Evolutionary conservation across 1,284 basidiomycete genomes (phyloP).

Genomic region (Naganishia liquefaciens): DNA sequence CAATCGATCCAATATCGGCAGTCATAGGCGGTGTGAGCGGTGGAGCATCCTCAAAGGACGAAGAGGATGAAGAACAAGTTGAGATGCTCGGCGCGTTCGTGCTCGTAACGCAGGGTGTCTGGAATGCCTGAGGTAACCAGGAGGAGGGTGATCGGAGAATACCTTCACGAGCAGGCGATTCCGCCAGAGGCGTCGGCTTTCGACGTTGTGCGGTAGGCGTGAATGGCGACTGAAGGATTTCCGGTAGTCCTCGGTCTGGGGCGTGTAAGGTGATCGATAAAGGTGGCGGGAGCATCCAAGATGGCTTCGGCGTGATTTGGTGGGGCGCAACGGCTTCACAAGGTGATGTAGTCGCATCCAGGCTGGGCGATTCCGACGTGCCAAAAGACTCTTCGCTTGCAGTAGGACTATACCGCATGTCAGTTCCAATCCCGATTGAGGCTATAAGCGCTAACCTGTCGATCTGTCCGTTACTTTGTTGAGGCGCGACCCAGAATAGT

Average conservation of each 20-base stretch:
- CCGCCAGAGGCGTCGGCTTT: neutral
- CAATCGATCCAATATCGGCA: neutral
- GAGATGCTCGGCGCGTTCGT: conserved; percentile 3
- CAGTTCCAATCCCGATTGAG: neutral
- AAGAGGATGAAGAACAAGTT: neutral
- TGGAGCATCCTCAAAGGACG: neutral
- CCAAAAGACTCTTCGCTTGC: conserved; percentile 4
- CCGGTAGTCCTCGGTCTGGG: neutral
- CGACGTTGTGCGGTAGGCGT: neutral
- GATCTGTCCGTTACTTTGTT: neutral
- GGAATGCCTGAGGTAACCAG: neutral
- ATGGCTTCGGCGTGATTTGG: neutral
- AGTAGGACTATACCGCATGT: conserved; percentile 1
- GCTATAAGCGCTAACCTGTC: neutral
- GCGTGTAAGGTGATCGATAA: neutral
- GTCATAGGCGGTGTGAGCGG: neutral
- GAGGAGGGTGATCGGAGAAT: neutral
- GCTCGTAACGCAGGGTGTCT: neutral
- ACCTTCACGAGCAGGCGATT: neutral
- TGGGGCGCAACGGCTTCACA: neutral
- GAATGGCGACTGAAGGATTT: conserved; percentile 6
- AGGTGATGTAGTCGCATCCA: neutral
- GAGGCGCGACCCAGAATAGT: conserved; percentile 11
- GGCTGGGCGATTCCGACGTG: neutral
- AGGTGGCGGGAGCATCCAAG: neutral